Evolutionary conservation across 495 filamentous ascomycete species (phyloP).

Genomic region (Sordaria brevicollis): DNA sequence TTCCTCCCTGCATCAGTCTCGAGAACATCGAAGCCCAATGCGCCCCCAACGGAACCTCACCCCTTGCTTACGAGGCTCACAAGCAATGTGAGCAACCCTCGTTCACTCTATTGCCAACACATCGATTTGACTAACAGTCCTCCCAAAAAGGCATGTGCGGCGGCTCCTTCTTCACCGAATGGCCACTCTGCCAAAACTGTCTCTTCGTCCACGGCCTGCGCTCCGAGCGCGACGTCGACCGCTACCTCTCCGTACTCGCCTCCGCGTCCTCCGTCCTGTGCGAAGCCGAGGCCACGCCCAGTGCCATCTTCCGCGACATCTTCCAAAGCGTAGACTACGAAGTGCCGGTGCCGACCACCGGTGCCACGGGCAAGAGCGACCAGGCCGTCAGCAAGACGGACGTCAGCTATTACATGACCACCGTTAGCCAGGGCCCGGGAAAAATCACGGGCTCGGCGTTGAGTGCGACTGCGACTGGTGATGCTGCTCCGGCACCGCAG

Average conservation of each 20-base stretch:
- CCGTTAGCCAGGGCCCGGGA: constrained; percentile 22
- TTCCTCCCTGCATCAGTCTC: constrained; percentile 21
- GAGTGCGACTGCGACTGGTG: constrained; percentile 17
- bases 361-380: constrained; percentile 18
- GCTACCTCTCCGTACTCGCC: constrained; percentile 17
- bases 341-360: constrained; percentile 9
- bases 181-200: constrained; percentile 26
- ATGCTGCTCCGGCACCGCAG: not conserved
- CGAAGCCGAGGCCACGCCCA: constrained; percentile 13
- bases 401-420: constrained; percentile 28
- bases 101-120: not conserved
- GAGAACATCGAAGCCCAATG: constrained; percentile 19
- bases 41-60: constrained; percentile 16
- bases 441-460: constrained; percentile 27
- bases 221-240: constrained; percentile 14
- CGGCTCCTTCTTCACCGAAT: constrained; percentile 29
- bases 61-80: constrained; percentile 22
- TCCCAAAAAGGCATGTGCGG: constrained; percentile 22
- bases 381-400: constrained; percentile 19
- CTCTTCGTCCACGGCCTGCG: constrained; percentile 26
- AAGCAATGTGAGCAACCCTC: constrained; percentile 18
- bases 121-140: not conserved
- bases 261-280: constrained; percentile 21
- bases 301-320: constrained; percentile 16
- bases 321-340: constrained; percentile 13